Evolutionary conservation across 306 rosid genomes (phyloP).

Genomic region (Lagenaria siceraria): DNA sequence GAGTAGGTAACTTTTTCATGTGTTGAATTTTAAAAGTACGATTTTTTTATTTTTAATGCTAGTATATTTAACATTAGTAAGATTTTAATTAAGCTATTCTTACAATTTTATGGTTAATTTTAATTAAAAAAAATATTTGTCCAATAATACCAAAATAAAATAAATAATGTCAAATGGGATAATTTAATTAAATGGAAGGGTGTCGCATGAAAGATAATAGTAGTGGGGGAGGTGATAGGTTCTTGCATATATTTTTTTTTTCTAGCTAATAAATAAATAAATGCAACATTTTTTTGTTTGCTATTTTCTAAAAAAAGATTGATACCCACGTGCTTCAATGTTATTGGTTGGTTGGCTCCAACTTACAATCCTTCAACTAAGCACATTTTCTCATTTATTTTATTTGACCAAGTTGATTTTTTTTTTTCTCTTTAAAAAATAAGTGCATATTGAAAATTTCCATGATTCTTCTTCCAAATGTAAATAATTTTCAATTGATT

Average conservation of each 20-base stretch:
- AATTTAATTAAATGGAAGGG: neutral
- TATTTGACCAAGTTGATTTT: neutral
- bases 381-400: neutral
- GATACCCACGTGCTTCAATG: neutral
- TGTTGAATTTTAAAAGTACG: neutral
- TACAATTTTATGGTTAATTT: neutral
- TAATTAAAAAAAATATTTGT: neutral
- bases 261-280: neutral
- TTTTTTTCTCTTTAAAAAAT: too few species aligned
- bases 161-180: neutral
- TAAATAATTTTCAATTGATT: neutral
- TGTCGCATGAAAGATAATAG: neutral
- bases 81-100: neutral
- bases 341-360: neutral
- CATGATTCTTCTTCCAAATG: neutral
- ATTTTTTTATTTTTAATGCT: neutral
- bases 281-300: neutral
- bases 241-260: neutral
- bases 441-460: neutral
- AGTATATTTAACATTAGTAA: neutral
- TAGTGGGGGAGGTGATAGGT: constrained; percentile 8
- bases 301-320: neutral
- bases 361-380: neutral
- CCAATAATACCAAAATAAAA: neutral
- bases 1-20: neutral